Evolutionary conservation across 148 eudicot species (phyloP).

Genomic region (Rhododendron ferrugineum): DNA sequence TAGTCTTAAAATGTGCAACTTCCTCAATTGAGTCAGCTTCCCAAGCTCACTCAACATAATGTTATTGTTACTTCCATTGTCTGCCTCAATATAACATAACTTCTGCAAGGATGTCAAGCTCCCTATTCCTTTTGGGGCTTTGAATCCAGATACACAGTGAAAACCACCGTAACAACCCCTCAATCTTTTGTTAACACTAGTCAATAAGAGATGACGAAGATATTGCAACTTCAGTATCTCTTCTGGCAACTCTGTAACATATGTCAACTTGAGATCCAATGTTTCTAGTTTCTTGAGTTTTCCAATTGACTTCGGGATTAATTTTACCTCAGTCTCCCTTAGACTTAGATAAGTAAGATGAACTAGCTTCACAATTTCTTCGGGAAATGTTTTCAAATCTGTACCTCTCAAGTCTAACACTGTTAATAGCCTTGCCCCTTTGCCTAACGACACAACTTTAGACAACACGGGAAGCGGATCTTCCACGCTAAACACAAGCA

Average conservation of each 20-base stretch:
- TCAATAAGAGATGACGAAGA: neutral
- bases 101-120: neutral
- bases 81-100: neutral
- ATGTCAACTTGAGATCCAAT: neutral
- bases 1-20: neutral
- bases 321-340: neutral
- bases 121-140: neutral
- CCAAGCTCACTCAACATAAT: conserved; percentile 10
- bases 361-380: conserved; percentile 7
- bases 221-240: conserved; percentile 19
- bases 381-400: neutral
- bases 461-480: neutral
- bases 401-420: conserved; percentile 10
- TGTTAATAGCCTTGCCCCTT: neutral
- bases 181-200: neutral
- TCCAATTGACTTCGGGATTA: neutral
- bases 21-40: conserved; percentile 15
- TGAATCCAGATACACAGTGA: neutral
- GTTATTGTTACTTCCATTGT: neutral
- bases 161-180: neutral
- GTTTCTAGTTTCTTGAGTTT: conserved; percentile 12
- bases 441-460: neutral
- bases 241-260: conserved; percentile 8
- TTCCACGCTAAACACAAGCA: neutral
- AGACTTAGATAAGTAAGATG: conserved; percentile 7